A percentile compares a stretch with the other conserved stretches of the same genome.
phyloP scores from a whole-genome alignment of 768 basidiomycete species.

The Tephrocybe sp. region DNA sequence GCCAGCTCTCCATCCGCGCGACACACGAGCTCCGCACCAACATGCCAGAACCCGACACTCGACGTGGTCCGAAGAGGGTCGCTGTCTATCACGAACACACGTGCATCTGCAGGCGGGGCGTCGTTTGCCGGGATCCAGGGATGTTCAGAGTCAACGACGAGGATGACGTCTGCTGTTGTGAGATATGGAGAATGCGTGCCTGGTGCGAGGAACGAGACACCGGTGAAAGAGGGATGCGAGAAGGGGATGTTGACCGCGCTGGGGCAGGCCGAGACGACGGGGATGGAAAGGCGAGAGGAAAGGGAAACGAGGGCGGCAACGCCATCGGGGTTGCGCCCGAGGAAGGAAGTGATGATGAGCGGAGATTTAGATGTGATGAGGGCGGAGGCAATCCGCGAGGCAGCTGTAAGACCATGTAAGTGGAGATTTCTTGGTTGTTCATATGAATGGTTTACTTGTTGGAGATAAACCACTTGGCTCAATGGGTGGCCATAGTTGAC shows the following conservation, averaged over 20 bases:
- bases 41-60: slow-evolving; percentile 20
- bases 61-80: slow-evolving; percentile 61
- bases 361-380: slow-evolving; percentile 52
- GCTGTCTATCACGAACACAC: slow-evolving; percentile 60
- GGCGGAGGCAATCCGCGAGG: slow-evolving; percentile 42
- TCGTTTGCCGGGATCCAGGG: slow-evolving; percentile 62
- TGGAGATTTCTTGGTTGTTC: background rate
- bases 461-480: slow-evolving; percentile 48
- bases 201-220: slow-evolving; percentile 48
- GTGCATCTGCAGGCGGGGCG: slow-evolving; percentile 40
- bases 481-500: slow-evolving; percentile 52
- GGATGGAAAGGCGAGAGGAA: slow-evolving; percentile 52
- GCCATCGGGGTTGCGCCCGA: slow-evolving; percentile 55
- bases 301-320: slow-evolving; percentile 46
- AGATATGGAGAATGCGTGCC: slow-evolving; percentile 48
- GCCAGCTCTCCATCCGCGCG: slow-evolving; percentile 56
- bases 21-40: slow-evolving; percentile 55
- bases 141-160: slow-evolving; percentile 65
- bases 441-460: slow-evolving; percentile 21
- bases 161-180: slow-evolving; percentile 56
- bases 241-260: slow-evolving; percentile 54
- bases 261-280: slow-evolving; percentile 52
- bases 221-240: slow-evolving; percentile 55
- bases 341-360: slow-evolving; percentile 63
- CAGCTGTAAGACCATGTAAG: slow-evolving; percentile 23